phyloP scores from a whole-genome alignment of 345 rosid species.

The Sonneratia alba region DNA sequence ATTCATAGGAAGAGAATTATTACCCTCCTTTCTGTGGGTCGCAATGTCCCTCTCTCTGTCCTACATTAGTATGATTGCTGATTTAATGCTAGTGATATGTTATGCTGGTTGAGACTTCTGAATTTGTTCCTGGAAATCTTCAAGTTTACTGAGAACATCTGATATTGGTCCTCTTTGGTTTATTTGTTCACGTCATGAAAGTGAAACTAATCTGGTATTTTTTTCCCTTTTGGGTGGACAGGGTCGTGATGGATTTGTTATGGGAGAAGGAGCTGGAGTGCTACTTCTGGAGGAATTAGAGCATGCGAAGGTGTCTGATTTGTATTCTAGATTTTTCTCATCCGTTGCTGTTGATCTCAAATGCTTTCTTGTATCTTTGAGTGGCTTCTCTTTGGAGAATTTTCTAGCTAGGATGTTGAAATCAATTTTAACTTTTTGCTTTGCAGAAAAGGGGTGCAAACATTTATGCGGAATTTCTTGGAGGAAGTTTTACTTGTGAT shows the following conservation, averaged over 20 bases:
- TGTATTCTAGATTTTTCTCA: neutral
- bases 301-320: slow-evolving; percentile 40
- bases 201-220: neutral
- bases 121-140: neutral
- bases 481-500: slow-evolving; percentile 50
- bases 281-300: slow-evolving; percentile 49
- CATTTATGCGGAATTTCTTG: slow-evolving; percentile 49
- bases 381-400: neutral
- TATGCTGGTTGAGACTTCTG: neutral
- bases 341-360: neutral
- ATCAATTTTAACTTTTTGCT: neutral
- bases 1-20: neutral
- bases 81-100: neutral
- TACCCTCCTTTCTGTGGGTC: neutral
- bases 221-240: slow-evolving; percentile 16
- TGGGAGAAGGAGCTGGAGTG: slow-evolving; percentile 65
- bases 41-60: neutral
- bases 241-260: slow-evolving; percentile 49
- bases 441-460: slow-evolving; percentile 44
- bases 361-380: neutral
- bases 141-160: neutral
- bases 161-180: neutral
- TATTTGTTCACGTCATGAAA: neutral
- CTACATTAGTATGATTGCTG: neutral
- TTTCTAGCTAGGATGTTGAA: neutral